A percentile compares a stretch with the other conserved stretches of the same genome.
phyloP scores from a whole-genome alignment of 495 filamentous ascomycete species.

The Aspergillus bridgeri region DNA sequence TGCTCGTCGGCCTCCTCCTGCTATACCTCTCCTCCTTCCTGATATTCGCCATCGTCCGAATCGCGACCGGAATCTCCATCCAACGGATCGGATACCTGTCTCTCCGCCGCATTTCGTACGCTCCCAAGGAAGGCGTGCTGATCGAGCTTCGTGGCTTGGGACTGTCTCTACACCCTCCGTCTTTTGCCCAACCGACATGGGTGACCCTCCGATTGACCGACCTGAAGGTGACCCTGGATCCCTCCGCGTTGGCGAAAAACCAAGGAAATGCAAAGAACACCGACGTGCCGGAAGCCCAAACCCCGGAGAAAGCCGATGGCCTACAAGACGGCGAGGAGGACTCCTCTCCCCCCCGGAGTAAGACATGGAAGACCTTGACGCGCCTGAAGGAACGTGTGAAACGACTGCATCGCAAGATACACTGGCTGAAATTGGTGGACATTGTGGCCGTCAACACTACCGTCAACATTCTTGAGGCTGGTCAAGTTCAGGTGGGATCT shows the following conservation, averaged over 20 bases:
- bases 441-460: slow-evolving; percentile 79
- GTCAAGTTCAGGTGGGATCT: slow-evolving; percentile 77
- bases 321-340: slow-evolving; percentile 16
- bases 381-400: slow-evolving; percentile 80
- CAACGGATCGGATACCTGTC: slow-evolving; percentile 92
- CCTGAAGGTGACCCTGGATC: slow-evolving; percentile 76
- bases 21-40: slow-evolving; percentile 90
- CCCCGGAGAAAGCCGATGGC: slow-evolving; percentile 19
- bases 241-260: slow-evolving; percentile 52
- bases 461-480: slow-evolving; percentile 71
- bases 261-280: slow-evolving; percentile 32
- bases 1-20: slow-evolving; percentile 78
- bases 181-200: slow-evolving; percentile 97
- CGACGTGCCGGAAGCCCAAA: slow-evolving; percentile 22
- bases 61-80: slow-evolving; percentile 91
- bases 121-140: slow-evolving; percentile 77
- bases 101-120: slow-evolving; percentile 82
- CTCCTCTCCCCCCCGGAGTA: slow-evolving; percentile 48
- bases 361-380: slow-evolving; percentile 74
- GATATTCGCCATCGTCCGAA: slow-evolving; percentile 86
- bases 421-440: slow-evolving; percentile 88
- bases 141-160: slow-evolving; percentile 89
- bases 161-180: slow-evolving; percentile 82
- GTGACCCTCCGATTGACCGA: slow-evolving; percentile 84
- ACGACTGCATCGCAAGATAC: slow-evolving; percentile 76